Evolutionary conservation across 192 early-diverging fungal genomes (phyloP), one percentile per base, ranked within the genome.

Genomic region (Rhizophagus clarus): DNA sequence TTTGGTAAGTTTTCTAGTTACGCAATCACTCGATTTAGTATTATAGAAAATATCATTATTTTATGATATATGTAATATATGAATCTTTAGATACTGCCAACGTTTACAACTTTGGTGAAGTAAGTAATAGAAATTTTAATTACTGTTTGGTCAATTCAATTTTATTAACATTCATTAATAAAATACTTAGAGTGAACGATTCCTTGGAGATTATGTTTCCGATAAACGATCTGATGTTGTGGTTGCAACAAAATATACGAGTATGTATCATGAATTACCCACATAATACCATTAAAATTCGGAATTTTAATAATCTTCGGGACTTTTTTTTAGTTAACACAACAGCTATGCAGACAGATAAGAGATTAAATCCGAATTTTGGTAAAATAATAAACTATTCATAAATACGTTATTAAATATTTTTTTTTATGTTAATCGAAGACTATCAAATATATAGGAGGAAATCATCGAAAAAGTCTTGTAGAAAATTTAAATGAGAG

Each of bases 141-240:
- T 12, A 6, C 6, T 12, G 3, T 20, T 69, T 37, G 14, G 1
- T 7, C 8, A 34, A 37, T 69, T 6, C 2, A 42, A 10, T n/a
- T n/a, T n/a, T 42, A 29, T 37, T 29, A 37, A 69, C 22, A 37
- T 1, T 37, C 17, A 64, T 26, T 26, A n/a, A 51, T 24, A 61
- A 45, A 12, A 45, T 56, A 7, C n/a, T 11, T 76, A 70, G 68
- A 70, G 68, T 3, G 89, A 90, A 79, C 14, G 37, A 0, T 82
- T 88, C 63, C 69, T 90, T 12, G 88, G 89, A 22, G 78, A 84
- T 45, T 88, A 84, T 56, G 67, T 90, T 32, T 28, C 61, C 8
- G 56, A 83, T 60, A 87, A 86, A 40, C 88, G 88, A 29, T 83
- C 84, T 28, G 72, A 88, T 45, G 77, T 90, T 8, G 83, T 88